Evolutionary conservation across 129 eudicot species (phyloP).

Genomic region (Lactuca saligna): DNA sequence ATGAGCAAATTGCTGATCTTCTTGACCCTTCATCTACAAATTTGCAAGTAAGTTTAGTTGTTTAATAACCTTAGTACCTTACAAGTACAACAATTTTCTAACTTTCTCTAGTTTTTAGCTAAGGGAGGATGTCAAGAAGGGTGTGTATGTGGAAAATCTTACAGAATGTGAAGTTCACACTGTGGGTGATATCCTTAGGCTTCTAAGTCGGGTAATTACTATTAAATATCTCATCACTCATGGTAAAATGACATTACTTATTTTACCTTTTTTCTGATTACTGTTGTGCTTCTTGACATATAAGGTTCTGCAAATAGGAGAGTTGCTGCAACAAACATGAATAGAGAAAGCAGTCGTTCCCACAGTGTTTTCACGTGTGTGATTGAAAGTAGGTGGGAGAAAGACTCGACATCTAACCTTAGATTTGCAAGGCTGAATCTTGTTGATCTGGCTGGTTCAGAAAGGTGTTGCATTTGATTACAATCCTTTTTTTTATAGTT

Average conservation of each 20-base stretch:
- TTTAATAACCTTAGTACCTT: too few relatives aligned
- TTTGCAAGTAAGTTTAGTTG: too few relatives aligned
- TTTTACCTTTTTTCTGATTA: conserved; percentile 5
- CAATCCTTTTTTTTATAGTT: too few relatives aligned
- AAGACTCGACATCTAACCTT: too few relatives aligned
- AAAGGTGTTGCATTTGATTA: too few relatives aligned
- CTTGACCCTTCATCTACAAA: too few relatives aligned
- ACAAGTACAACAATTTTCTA: background rate
- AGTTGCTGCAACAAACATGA: conserved; percentile 97
- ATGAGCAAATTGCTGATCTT: too few relatives aligned
- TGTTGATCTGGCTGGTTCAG: too few relatives aligned
- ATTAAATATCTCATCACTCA: conserved; percentile 2
- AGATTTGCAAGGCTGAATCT: too few relatives aligned
- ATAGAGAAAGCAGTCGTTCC: conserved; percentile 98
- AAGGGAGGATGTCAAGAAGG: conserved; percentile 82
- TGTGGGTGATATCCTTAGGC: conserved; percentile 80
- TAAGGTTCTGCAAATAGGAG: conserved; percentile 87
- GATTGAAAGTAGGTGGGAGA: too few relatives aligned
- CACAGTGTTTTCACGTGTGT: too few relatives aligned
- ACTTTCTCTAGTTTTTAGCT: conserved; percentile 42
- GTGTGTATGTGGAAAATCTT: too few relatives aligned
- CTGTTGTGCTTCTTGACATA: conserved; percentile 21
- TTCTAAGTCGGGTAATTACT: conserved; percentile 77
- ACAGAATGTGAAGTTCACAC: conserved; percentile 87
- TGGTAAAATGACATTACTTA: background rate